Evolutionary conservation across 2,329 filamentous ascomycete species (phyloP), one percentile per base, ranked within the genome.

Genomic region (Magnaporthales sp.): DNA sequence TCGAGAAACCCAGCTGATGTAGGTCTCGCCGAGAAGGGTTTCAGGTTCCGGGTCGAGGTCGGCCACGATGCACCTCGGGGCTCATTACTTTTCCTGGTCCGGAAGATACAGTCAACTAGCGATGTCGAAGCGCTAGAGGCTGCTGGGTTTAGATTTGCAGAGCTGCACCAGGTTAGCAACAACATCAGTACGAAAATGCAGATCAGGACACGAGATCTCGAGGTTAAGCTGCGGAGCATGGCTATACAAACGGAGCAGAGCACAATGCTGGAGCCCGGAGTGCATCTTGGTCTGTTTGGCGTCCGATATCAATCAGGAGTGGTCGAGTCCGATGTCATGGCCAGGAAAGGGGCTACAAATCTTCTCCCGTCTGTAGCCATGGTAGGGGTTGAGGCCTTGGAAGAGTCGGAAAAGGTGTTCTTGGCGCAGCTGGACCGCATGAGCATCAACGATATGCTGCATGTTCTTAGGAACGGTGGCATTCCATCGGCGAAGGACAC

Each of bases 1-100:
- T n/a, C 54, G n/a, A 58, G 54, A 58, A 26, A 58, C 22, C 54
- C 54, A 26, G 63, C 22, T n/a, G 65, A 66, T 54, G 76, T 77
- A 13, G 77, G 77, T 29, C 68, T 79, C 13, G 76, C 75, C 1
- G 81, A 84, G 69, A 82, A 81, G 68, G 80, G 77, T 0, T 64
- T 76, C 19, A 63, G 30, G 30, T 60, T 22, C 38, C 26, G 63
- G 27, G 63, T 51, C 38, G 38, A 54, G 31, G 46, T 38, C 5
- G 64, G 61, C 9, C 74, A 77, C 31, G 83, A 87, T 51, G 90
- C 90, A 4, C n/a, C 54, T 13, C 88, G 87, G 68, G 92, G 93
- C 0, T 91, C 93, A 66, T 82, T 96, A 62, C 86, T 97, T 75
- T 93, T 96, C 71, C 83, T 96, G 10, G 89, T 93, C 6, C 89